These are phyloP conservation scores for Ophiocordyceps unilateralis DNA, from an alignment of 2,329 filamentous ascomycete genomes.

Conservation along the genomic window DNA sequence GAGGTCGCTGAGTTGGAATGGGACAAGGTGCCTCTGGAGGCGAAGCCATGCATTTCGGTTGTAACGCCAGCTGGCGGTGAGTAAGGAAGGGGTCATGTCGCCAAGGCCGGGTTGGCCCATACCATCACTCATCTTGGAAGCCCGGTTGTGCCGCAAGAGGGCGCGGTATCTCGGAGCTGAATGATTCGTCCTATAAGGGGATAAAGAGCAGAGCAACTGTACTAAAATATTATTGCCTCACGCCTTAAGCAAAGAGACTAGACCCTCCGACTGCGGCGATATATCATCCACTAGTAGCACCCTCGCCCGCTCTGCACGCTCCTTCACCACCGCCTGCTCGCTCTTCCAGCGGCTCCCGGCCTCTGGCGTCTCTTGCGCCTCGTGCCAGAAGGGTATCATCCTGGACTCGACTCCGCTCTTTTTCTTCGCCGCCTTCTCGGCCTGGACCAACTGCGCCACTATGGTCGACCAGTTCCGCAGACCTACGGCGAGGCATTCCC, in stretches of 20 bases:
- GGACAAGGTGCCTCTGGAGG: slow-evolving; percentile 10
- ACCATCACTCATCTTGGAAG: too few species aligned
- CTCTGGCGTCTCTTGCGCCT: slow-evolving; percentile 11
- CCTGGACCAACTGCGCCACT: slow-evolving; percentile 45
- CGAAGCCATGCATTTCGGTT: not conserved
- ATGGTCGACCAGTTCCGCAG: slow-evolving; percentile 73
- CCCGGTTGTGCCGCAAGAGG: too few species aligned
- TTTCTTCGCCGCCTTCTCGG: slow-evolving; percentile 23
- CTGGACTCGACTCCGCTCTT: slow-evolving; percentile 13
- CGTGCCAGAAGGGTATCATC: slow-evolving; percentile 16
- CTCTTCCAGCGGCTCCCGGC: slow-evolving; percentile 32
- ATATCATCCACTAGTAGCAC: slow-evolving; percentile 33
- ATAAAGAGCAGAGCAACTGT: too few species aligned
- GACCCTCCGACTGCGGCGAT: slow-evolving; percentile 14
- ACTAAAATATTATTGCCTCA: slow-evolving; percentile 9
- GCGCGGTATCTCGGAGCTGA: too few species aligned
- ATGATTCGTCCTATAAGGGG: too few species aligned
- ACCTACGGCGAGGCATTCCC: slow-evolving; percentile 59
- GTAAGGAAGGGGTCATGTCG: not conserved
- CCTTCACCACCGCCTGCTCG: slow-evolving; percentile 35
- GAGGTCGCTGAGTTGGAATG: slow-evolving; percentile 13
- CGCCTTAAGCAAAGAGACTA: slow-evolving; percentile 22
- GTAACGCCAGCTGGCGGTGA: not conserved
- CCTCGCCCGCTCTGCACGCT: slow-evolving; percentile 30
- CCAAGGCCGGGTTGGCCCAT: too few species aligned